Base-by-base conservation (phyloP, 2,329 filamentous ascomycete species). In the Phaeomoniella chlamydospora region DNA sequence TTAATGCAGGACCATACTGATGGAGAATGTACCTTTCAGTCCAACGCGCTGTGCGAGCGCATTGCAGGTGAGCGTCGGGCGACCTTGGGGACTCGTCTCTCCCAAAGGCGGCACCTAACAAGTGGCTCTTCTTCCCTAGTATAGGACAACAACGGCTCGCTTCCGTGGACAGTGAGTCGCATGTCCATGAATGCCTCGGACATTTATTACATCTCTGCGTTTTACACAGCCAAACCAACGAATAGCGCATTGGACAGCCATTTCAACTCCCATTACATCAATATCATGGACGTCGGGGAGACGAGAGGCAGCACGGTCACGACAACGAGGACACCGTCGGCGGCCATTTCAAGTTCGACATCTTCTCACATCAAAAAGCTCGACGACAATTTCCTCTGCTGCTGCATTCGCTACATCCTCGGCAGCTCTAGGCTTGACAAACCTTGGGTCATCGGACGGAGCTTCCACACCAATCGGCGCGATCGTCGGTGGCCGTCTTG, bases 191-290 rank as follows among this genome's bases (percentile, higher is more conserved):
- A 34, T 34, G 13, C 5, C 14, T 15, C 14, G 17, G 32, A 34
- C 18, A 18, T 34, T 6, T 34, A 16, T 18, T 34, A 34, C 13
- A 34, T 34, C 13, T 16, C 32, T n/a, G 32, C 32, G 16, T 34
- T 17, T 34, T 34, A 34, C 17, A 18, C 32, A 17, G 15, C 17
- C 4, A n/a, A 15, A 4, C 32, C 32, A 18, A 18, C 17, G 14
- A 34, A 34, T 13, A 18, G 15, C 6, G 32, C 32, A 18, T 17
- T 12, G 12, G 32, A 34, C 16, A 9, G 14, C 15, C 32, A 34
- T 34, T 34, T 34, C 32, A 34, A 34, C 18, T 17, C 14, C 17
- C 32, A 34, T 18, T 34, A 34, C 13, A 18, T 34, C 32, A 34
- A 34, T 13, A 34, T 34, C 16, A 34, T 17, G 12, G 32, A 34